Percentiles rank a stretch among this genome's conserved stretches.
These are phyloP conservation scores for Arthrinium puccinioides DNA, from an alignment of 2,329 filamentous ascomycete species.

Conservation along the genomic window DNA sequence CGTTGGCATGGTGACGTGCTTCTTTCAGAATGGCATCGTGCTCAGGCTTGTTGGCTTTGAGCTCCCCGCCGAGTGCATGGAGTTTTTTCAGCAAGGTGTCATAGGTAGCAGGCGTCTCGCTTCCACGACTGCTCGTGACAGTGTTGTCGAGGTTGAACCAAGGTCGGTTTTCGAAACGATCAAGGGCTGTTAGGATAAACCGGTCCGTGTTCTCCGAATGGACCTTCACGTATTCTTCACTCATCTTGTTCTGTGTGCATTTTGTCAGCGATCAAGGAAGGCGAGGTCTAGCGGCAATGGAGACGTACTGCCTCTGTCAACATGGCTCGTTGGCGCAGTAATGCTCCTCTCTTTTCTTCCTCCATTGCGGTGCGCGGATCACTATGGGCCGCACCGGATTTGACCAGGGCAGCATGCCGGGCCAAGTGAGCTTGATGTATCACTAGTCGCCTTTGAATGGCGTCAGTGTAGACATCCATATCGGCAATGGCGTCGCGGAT, in stretches of 20 bases:
- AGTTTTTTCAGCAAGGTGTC: conserved; percentile 16
- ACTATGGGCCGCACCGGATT: neutral
- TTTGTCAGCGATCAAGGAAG: too few species aligned
- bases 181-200: too few species aligned
- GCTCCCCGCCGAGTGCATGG: conserved; percentile 13
- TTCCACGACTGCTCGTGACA: too few species aligned
- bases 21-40: conserved; percentile 11
- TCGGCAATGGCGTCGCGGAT: conserved; percentile 5
- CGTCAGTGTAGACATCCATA: conserved; percentile 3
- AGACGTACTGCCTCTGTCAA: too few species aligned
- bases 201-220: too few species aligned
- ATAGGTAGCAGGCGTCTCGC: conserved; percentile 8
- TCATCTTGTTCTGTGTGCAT: too few species aligned
- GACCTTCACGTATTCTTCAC: too few species aligned
- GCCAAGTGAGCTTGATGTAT: conserved; percentile 2
- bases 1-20: conserved; percentile 17
- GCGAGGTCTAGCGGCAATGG: too few species aligned
- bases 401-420: neutral
- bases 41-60: conserved; percentile 8
- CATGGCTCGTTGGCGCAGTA: too few species aligned
- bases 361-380: conserved; percentile 2
- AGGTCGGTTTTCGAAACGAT: too few species aligned
- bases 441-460: conserved; percentile 1
- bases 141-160: too few species aligned
- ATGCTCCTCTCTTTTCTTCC: neutral